Base-by-base conservation (phyloP, 2,329 filamentous ascomycete species). In the Sporothrix mexicana region DNA sequence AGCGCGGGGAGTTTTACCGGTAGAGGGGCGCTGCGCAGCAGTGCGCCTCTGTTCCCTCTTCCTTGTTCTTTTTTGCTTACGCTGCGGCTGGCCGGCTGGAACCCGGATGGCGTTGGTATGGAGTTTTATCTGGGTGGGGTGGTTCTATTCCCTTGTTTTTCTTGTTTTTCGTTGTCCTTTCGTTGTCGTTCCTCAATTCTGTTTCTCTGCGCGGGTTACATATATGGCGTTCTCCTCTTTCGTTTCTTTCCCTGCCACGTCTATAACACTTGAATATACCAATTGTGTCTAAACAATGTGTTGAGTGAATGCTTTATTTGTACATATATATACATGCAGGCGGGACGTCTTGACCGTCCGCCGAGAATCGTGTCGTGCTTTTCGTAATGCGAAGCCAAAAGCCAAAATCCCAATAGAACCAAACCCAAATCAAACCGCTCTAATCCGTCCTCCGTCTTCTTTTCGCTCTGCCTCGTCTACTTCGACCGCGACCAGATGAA, bases 1-100 rank as follows among this genome's bases (percentile, higher is more conserved):
- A 97, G 89, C 88, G 96, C 76, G 95, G 95, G 79, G 96, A 99
- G 84, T 99, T 98, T 80, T 99, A 99, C 82, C 88, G 95, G 78
- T 98, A 30, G 17, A 7, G 10, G 15, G 8, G 23, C 23, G 10
- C 12, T 23, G 20, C 9, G 5, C 62, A 41, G n/a, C 20, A 49
- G 20, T 36, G 36, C 47, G 51, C 12, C 66, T 55, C 6, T 70
- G 15, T 47, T 47, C 17, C 10, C 23, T 25, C 15, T 68, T 43
- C 2, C 2, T 68, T 7, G 30, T 70, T 57, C 17, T 55, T 43
- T 57, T 30, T 25, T 45, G 43, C 15, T 43, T 61, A n/a, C n/a
- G n/a, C n/a, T 67, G 36, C 57, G 15, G 49, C 9, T n/a, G 47
- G 53, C 12, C n/a, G 57, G 25, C 59, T 64, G 59, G 30, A 8